Evolutionary conservation across 2,329 filamentous ascomycete genomes (phyloP).

Genomic region (Neophaeococcomyces aloes): DNA sequence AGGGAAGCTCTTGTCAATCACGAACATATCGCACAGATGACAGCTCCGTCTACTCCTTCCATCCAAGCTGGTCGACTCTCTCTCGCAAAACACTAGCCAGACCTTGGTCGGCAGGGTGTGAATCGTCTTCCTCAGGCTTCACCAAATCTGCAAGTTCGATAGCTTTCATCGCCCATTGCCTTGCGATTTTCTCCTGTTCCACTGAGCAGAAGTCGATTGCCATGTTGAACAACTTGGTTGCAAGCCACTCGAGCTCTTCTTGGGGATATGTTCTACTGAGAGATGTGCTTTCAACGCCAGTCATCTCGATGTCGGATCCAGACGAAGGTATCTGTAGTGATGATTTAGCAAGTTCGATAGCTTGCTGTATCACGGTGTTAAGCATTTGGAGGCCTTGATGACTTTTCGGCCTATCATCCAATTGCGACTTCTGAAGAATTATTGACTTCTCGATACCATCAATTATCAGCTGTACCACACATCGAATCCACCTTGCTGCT

Average conservation of each 20-base stretch:
- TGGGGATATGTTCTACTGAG: conserved; percentile 34
- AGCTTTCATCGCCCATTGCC: conserved; percentile 38
- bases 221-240: conserved; percentile 44
- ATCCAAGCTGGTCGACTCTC: no score
- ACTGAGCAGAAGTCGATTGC: conserved; percentile 43
- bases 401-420: conserved; percentile 10
- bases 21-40: no score
- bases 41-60: no score
- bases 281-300: conserved; percentile 7
- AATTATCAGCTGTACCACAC: conserved; percentile 60
- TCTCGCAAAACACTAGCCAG: no score
- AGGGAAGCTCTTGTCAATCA: no score
- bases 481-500: conserved; percentile 67
- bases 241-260: conserved; percentile 49
- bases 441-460: conserved; percentile 48
- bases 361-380: conserved; percentile 28
- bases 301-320: conserved; percentile 6
- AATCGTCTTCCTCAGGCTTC: no score
- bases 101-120: no score
- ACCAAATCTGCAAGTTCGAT: conserved; percentile 31
- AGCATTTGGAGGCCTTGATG: conserved; percentile 21
- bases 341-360: conserved; percentile 21
- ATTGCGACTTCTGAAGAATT: conserved; percentile 24
- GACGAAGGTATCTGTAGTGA: conserved; percentile 4
- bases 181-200: conserved; percentile 28